A percentile compares a stretch with the other conserved stretches of the same genome.
Evolutionary conservation across 1,284 basidiomycete genomes (phyloP).

Genomic region (Cryptococcus sp.): DNA sequence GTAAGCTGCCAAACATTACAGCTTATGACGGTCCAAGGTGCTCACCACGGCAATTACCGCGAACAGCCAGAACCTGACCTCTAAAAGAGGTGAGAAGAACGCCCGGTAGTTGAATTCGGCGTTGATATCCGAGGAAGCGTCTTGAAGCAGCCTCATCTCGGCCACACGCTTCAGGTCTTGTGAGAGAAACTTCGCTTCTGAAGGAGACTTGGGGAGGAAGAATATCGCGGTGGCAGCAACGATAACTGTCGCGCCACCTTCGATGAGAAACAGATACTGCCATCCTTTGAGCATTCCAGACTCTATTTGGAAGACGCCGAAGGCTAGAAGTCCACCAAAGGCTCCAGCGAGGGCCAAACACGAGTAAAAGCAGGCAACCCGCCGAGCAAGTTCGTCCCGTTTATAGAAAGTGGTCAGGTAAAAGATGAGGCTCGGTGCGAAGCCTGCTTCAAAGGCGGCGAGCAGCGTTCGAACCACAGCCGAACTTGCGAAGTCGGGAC

Average conservation of each 20-base stretch:
- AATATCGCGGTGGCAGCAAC: conserved; percentile 56
- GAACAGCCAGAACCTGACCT: background rate
- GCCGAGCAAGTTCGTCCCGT: conserved; percentile 57
- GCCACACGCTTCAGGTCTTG: background rate
- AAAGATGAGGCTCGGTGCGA: conserved; percentile 38
- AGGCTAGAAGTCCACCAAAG: conserved; percentile 53
- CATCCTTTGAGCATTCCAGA: conserved; percentile 54
- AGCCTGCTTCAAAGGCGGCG: background rate
- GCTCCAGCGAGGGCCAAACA: background rate
- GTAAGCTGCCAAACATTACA: background rate
- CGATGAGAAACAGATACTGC: conserved; percentile 59
- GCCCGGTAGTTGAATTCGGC: background rate
- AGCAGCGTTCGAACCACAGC: background rate
- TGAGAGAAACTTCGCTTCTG: background rate
- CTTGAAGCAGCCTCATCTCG: background rate
- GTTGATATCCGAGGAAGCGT: background rate
- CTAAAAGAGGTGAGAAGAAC: background rate
- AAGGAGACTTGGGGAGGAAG: background rate
- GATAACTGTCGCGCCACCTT: conserved; percentile 50
- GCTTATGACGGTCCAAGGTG: background rate
- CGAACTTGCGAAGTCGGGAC: background rate
- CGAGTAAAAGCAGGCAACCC: conserved; percentile 57
- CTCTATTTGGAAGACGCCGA: conserved; percentile 57
- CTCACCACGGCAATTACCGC: background rate
- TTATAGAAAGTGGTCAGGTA: conserved; percentile 60